Evolutionary conservation across 352 stramenopile species (phyloP), one percentile per base, ranked within the genome.

Genomic region (Pythium plurisporium): DNA sequence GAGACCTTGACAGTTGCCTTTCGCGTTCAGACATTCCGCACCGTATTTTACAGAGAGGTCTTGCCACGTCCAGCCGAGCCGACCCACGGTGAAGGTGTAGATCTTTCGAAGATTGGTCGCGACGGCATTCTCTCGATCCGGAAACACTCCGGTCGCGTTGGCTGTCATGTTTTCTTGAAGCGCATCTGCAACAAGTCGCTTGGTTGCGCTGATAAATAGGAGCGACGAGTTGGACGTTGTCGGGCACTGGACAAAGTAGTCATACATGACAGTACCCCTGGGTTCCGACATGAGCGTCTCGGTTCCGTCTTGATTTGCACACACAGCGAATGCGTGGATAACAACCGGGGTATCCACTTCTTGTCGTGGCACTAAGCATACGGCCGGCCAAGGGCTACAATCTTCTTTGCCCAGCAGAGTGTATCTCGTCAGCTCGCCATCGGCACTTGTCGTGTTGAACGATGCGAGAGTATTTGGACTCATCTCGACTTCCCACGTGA

Each of bases 71-170:
- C 65, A 70, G n/a, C 40, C 31, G 9, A 70, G 40, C 7, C 53
- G 65, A 0, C 61, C 55, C 47, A 65, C 26, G n/a, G 62, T 73
- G 43, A 73, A 27, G 12, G 65, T 59, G 40, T 62, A 65, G 11
- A 65, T 53, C 27, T 67, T 70, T 34, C 65, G 52, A 8, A 64
- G 40, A 33, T 70, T 73, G 2, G 52, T 62, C 15, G 47, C 19
- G 1, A 40, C 29, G 2, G 49, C 11, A 1, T 38, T 25, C 22
- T 3, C 9, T 3, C 19, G 20, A 12, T 29, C 8, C 6, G 7
- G 5, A 1, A 30, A 30, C 11, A 4, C 27, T 1, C 26, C 36
- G 34, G 19, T 27, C 20, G 4, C 17, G 27, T n/a, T 41, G 37
- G 15, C 36, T 14, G 48, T 20, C 20, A 31, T 38, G 40, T 54